Base-by-base conservation (phyloP, 441 rosid species). In the Macaranga tanarius region DNA sequence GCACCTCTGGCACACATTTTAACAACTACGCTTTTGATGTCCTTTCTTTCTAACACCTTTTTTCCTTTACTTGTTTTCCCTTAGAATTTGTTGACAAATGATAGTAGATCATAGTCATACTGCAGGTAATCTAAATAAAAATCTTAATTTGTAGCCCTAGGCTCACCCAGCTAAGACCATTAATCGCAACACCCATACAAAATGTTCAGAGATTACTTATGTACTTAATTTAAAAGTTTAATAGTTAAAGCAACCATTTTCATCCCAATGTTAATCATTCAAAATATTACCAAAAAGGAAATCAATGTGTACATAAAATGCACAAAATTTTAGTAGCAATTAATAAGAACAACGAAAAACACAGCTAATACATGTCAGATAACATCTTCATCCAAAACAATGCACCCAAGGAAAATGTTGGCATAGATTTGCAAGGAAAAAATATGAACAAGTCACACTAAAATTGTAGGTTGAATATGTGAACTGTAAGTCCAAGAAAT, bases 211-310 rank as follows among this genome's bases (percentile, higher is more conserved):
- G 4, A 17, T 3, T 15, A 10, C 9, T 23, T 11, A 3, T 16
- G 55, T n/a, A 70, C 26, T 58, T n/a, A 59, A 15, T 28, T 59
- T 25, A 44, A 38, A 69, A 45, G 47, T n/a, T 42, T 47, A 59
- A 44, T 7, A 34, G 25, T 17, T n/a, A 10, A 23, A 45, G n/a
- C 34, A 47, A 65, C 20, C 10, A 12, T 1, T 16, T 17, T 13
- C 28, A 10, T 19, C 20, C 10, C 26, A 31, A 52, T 11, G 50
- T n/a, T 59, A 61, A 47, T 22, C 16, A n/a, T n/a, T n/a, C 60
- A 60, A 10, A 45, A 10, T 26, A 52, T 48, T 25, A 34, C n/a
- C n/a, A 40, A 15, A 70, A 60, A 38, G n/a, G 45, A 22, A n/a
- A 17, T 11, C 8, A 38, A 22, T 11, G 10, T 40, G 20, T 11